phyloP scores from a whole-genome alignment of 768 basidiomycete species.

The Phaeotremella skinneri region DNA sequence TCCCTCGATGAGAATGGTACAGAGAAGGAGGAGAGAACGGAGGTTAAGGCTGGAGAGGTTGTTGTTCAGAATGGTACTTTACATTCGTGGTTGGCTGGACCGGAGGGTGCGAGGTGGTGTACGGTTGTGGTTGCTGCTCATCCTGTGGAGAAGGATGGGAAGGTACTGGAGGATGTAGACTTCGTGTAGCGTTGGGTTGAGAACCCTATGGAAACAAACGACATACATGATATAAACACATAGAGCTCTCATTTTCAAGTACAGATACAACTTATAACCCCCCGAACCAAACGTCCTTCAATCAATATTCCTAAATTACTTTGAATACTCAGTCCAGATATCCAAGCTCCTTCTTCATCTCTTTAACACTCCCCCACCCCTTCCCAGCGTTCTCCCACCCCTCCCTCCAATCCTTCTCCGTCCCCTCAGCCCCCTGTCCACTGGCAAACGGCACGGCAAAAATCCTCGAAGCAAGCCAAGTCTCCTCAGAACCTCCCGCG shows the following conservation, averaged over 20 bases:
- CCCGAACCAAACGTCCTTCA: too few relatives aligned
- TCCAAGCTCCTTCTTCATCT: constrained; percentile 18
- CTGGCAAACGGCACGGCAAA: constrained; percentile 58
- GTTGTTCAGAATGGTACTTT: constrained; percentile 50
- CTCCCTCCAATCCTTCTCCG: constrained; percentile 12
- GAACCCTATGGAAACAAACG: too few relatives aligned
- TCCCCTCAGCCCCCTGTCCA: constrained; percentile 3
- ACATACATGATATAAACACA: too few relatives aligned
- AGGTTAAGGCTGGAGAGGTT: constrained; percentile 41
- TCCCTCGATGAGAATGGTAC: constrained; percentile 7
- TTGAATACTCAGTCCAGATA: too few relatives aligned
- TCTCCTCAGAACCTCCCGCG: constrained; percentile 52
- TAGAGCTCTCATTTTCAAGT: too few relatives aligned
- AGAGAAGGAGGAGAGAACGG: constrained; percentile 30
- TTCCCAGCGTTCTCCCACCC: constrained; percentile 11
- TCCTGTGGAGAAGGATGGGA: constrained; percentile 29
- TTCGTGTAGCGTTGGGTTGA: too few relatives aligned
- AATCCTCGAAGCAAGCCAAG: constrained; percentile 65
- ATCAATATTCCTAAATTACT: too few relatives aligned
- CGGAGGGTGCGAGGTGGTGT: constrained; percentile 44
- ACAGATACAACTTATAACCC: too few relatives aligned
- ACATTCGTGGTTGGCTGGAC: constrained; percentile 47
- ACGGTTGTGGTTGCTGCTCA: constrained; percentile 41
- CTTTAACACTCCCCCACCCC: constrained; percentile 9
- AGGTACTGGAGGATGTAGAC: constrained; percentile 35